A percentile compares a stretch with the other conserved stretches of the same genome.
Evolutionary conservation across 208 protist species (phyloP).

Genomic region (Vickermania ingenoplastis): DNA sequence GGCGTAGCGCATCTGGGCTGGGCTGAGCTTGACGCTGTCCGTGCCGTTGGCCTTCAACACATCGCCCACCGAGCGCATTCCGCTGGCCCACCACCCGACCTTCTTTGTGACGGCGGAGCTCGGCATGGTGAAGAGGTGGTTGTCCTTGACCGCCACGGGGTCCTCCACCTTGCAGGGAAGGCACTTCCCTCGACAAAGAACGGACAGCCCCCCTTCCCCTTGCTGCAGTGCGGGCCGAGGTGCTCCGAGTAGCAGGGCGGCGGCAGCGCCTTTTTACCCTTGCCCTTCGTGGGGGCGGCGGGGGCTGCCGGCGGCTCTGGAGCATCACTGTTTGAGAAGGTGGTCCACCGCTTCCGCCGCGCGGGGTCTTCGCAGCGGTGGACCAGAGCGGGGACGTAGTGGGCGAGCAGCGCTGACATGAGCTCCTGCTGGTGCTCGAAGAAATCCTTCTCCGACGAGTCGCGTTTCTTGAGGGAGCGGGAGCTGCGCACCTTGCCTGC

Average conservation of each 20-base stretch:
- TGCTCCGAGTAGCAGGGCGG: constrained; percentile 38
- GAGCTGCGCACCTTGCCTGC: constrained; percentile 24
- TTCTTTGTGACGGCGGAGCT: constrained; percentile 61
- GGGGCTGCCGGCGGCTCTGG: constrained; percentile 3
- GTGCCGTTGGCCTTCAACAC: constrained; percentile 35
- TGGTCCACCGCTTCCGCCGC: constrained; percentile 23
- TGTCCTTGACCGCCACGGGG: constrained; percentile 46
- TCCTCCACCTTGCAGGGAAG: constrained; percentile 63
- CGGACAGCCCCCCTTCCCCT: constrained; percentile 51
- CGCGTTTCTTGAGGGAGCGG: constrained; percentile 31
- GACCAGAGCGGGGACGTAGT: constrained; percentile 55
- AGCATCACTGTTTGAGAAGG: constrained; percentile 16
- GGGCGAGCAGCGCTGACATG: constrained; percentile 45
- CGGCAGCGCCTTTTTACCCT: not conserved
- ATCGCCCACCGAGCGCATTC: constrained; percentile 63
- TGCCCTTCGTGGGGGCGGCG: not conserved
- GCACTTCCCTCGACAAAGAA: constrained; percentile 82
- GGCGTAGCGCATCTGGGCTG: constrained; percentile 74
- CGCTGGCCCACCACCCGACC: constrained; percentile 66
- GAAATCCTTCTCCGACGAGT: constrained; percentile 32
- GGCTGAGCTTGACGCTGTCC: constrained; percentile 57
- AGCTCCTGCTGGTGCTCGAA: constrained; percentile 68
- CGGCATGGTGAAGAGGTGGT: constrained; percentile 84
- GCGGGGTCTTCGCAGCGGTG: constrained; percentile 16
- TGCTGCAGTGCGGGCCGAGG: constrained; percentile 60